Conservation (phyloP, 768 basidiomycete species). For the Boletus edulis region DNA sequence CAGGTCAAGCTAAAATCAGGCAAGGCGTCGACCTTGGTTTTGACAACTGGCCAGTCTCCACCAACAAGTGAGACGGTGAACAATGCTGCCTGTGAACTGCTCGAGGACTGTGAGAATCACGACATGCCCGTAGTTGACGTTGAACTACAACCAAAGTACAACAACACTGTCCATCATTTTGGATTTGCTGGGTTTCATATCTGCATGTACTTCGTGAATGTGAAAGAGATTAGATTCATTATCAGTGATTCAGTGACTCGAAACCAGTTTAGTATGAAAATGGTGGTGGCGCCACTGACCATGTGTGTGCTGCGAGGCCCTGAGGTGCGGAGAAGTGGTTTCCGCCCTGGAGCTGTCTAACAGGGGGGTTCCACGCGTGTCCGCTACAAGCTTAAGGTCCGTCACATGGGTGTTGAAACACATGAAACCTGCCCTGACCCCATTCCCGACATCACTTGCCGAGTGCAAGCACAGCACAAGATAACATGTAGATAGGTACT, state of each 20-base stretch:
- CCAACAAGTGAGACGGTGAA: constrained; percentile 1
- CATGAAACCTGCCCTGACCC: no score
- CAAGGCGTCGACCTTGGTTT: constrained; percentile 67
- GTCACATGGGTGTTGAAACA: no score
- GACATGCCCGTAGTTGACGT: not conserved
- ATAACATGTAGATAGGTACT: no score
- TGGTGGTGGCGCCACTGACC: not conserved
- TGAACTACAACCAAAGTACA: not conserved
- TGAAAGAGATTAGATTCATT: not conserved
- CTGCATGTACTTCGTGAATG: not conserved
- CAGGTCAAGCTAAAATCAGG: constrained; percentile 11
- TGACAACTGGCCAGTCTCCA: constrained; percentile 51
- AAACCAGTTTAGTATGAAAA: not conserved
- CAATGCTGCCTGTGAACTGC: not conserved
- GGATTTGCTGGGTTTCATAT: not conserved
- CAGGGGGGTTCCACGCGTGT: no score
- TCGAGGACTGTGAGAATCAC: not conserved
- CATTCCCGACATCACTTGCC: no score
- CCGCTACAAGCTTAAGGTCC: no score
- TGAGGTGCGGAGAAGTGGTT: no score
- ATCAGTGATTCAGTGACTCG: not conserved
- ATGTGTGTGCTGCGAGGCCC: not conserved
- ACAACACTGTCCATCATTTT: not conserved
- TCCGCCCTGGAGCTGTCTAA: no score
- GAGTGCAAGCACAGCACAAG: no score